Evolutionary conservation across 2,329 filamentous ascomycete species (phyloP).

Genomic region (Scytalidium sp.): DNA sequence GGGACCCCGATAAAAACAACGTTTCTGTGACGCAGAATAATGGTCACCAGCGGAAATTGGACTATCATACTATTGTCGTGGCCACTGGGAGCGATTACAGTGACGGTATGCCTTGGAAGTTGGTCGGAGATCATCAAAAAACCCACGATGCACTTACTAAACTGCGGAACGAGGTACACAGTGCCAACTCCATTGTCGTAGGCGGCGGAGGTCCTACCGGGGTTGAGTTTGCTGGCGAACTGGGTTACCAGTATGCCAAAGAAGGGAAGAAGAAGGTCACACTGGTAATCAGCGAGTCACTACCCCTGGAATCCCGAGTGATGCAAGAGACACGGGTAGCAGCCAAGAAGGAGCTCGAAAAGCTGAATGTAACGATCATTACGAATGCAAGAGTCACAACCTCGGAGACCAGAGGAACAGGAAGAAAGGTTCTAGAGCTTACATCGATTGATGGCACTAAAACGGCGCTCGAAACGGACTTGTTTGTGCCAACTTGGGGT

Average conservation of each 20-base stretch:
- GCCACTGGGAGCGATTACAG: slow-evolving; percentile 27
- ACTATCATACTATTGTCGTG: slow-evolving; percentile 37
- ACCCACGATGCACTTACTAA: slow-evolving; percentile 4
- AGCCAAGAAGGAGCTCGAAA: slow-evolving; percentile 47
- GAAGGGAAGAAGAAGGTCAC: slow-evolving; percentile 28
- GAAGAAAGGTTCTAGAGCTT: no score
- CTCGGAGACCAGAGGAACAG: no score
- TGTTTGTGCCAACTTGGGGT: no score
- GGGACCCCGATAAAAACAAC: slow-evolving; percentile 31
- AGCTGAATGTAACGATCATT: slow-evolving; percentile 48
- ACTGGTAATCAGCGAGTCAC: slow-evolving; percentile 15
- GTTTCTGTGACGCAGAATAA: no score
- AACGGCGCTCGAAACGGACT: no score
- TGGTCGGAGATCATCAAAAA: slow-evolving; percentile 12
- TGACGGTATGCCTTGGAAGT: slow-evolving; percentile 46
- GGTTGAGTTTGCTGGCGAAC: slow-evolving; percentile 24
- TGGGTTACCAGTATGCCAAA: slow-evolving; percentile 20
- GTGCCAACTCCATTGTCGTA: slow-evolving; percentile 19
- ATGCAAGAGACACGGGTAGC: slow-evolving; percentile 10
- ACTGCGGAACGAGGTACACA: slow-evolving; percentile 1
- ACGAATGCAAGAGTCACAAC: slow-evolving; percentile 38
- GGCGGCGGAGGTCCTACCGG: slow-evolving; percentile 24
- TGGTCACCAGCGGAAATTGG: no score
- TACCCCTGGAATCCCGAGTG: not conserved
- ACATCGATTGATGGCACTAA: no score